These are phyloP conservation scores for Bipolaris sorokiniana DNA, from an alignment of 2,329 filamentous ascomycete genomes.

Conservation along the genomic window DNA sequence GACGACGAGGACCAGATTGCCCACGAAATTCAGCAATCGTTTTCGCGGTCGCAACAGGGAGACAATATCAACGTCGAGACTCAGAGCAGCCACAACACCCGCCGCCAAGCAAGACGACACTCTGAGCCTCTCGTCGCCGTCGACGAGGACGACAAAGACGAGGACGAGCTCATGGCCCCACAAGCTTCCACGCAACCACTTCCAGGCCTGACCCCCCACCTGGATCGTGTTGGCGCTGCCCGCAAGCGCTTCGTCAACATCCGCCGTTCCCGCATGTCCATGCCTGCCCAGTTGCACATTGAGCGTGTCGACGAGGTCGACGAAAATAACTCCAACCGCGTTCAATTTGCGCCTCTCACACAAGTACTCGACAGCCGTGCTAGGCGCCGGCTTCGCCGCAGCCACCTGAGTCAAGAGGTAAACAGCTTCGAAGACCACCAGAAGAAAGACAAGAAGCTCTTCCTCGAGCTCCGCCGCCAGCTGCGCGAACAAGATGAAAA, in stretches of 20 bases:
- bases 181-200: conserved; percentile 36
- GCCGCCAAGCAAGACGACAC: conserved; percentile 39
- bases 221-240: conserved; percentile 37
- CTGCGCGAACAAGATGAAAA: conserved; percentile 47
- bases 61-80: conserved; percentile 26
- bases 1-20: conserved; percentile 42
- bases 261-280: conserved; percentile 43
- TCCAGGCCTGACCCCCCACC: conserved; percentile 42
- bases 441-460: conserved; percentile 47
- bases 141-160: conserved; percentile 19
- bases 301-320: conserved; percentile 35
- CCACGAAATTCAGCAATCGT: conserved; percentile 42
- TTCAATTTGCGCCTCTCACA: conserved; percentile 46
- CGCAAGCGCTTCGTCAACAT: conserved; percentile 33
- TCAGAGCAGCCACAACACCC: conserved; percentile 20
- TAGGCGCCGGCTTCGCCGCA: conserved; percentile 50
- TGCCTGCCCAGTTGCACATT: conserved; percentile 44
- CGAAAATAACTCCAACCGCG: conserved; percentile 24
- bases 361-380: conserved; percentile 42
- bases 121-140: conserved; percentile 42
- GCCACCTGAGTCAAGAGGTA: conserved; percentile 51
- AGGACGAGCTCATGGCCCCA: conserved; percentile 26
- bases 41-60: conserved; percentile 31
- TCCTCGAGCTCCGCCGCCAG: conserved; percentile 47
- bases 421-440: conserved; percentile 48